Evolutionary conservation across 306 rosid species (phyloP), one percentile per base, ranked within the genome.

Genomic region (Medicago lupulina): DNA sequence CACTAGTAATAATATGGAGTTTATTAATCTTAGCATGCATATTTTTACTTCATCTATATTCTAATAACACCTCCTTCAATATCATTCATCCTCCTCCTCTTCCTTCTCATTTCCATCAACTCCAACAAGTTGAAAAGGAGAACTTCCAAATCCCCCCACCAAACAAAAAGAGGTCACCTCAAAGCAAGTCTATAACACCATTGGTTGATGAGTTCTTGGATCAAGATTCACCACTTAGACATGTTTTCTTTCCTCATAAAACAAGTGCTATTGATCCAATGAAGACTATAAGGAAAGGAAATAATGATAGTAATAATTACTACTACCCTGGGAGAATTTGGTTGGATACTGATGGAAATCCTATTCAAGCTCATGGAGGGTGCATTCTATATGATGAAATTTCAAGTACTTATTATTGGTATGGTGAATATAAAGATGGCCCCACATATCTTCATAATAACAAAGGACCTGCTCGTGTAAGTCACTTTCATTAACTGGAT

Each of bases 281-380:
- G 41, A 34, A 60, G 2, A 7, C 11, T 28, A 28, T 14, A 60
- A 19, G 43, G 41, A 54, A 54, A 54, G 14, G 23, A 21, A 17
- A 8, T 3, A 54, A 31, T 60, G 67, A 31, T 25, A 61, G 67
- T 61, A 14, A 61, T 58, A 21, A 1, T 61, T 61, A 61, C 17
- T 61, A 13, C 3, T 61, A 11, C 43, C 67, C 67, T 7, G 67
- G 43, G 19, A 61, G 43, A 36, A n/a, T 61, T 61, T 61, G 67
- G 67, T 61, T 61, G 43, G 67, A 28, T 61, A 61, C 67, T 14
- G 67, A 61, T 61, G 67, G 67, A 61, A 61, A 61, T 31, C 43
- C 67, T 61, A 61, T 61, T 61, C 67, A 61, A 61, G 67, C 67
- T 31, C 67, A 61, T 61, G 67, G 67, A 14, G 67, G 67, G 12